Evolutionary conservation across 2,329 filamentous ascomycete genomes (phyloP), one percentile per base, ranked within the genome.

Genomic region (Scedosporium dehoogii): DNA sequence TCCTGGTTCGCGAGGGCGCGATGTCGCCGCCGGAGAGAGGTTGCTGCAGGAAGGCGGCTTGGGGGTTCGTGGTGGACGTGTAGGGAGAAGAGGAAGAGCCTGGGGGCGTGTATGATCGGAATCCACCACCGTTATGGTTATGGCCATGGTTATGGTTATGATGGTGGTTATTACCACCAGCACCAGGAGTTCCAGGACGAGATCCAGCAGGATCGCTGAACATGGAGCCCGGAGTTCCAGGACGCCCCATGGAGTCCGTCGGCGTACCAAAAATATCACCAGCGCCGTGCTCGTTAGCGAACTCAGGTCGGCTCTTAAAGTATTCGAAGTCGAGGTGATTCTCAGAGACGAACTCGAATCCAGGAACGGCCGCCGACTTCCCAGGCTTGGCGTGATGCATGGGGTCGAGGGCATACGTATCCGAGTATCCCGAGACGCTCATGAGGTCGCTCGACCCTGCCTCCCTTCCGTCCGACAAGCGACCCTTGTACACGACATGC

Each of bases 311-410:
- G 73, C 96, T 88, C 75, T 96, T 97, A 80, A 87, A 97, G 75
- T 91, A 93, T 64, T 91, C 87, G 71, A 96, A 96, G 72, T 96
- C 92, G 73, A 96, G 87, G 58, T 91, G 86, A 62, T 83, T 83
- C 69, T 97, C 93, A 0, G 90, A 86, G 0, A 97, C 92, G 63
- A 96, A 86, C 74, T 97, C 93, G 73, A 97, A 97, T 0, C 91
- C 91, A 0, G 88, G 85, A 4, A 89, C 69, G 58, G 71, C 65
- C 12, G 71, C 76, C 3, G 68, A 67, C 70, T 80, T 81, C 51
- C 82, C 82, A 1, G 79, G 76, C 63, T 76, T 78, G 21, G 76
- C 76, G 2, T 75, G 71, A 64, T 77, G 79, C 92, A 97, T 96
- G n/a, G 83, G 77, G 69, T 93, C 88, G 75, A 97, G 82, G 1